Conservation (phyloP, 1,284 basidiomycete species). For the Hemileia vastatrix region DNA sequence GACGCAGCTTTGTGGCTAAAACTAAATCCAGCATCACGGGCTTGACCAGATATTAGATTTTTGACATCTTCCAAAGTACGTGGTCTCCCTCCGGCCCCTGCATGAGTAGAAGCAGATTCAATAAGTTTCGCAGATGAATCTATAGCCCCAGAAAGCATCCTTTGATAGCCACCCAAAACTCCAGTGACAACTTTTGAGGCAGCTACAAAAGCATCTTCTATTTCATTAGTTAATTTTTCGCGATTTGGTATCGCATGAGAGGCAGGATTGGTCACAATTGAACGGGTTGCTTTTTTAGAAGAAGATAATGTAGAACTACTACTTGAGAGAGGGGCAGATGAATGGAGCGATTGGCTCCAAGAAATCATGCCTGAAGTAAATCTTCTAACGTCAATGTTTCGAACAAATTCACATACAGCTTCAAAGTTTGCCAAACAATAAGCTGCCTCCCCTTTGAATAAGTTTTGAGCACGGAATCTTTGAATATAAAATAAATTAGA, state of each 20-base stretch:
- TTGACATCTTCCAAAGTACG: slow-evolving; percentile 13
- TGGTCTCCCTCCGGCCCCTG: not conserved
- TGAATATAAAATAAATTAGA: slow-evolving; percentile 79
- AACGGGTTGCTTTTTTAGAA: too few relatives aligned
- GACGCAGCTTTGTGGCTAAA: not conserved
- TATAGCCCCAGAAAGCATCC: slow-evolving; percentile 4
- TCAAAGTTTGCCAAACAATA: slow-evolving; percentile 88
- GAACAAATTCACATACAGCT: slow-evolving; percentile 85
- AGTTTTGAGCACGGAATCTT: slow-evolving; percentile 62
- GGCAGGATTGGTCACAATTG: too few relatives aligned
- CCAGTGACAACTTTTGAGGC: slow-evolving; percentile 5
- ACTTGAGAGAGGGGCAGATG: too few relatives aligned
- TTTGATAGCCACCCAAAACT: slow-evolving; percentile 15
- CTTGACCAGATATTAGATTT: slow-evolving; percentile 5
- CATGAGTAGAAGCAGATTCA: not conserved
- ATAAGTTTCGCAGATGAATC: slow-evolving; percentile 1
- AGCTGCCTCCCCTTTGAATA: slow-evolving; percentile 69
- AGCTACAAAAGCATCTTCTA: slow-evolving; percentile 9
- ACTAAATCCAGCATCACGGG: not conserved
- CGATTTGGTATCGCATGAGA: too few relatives aligned
- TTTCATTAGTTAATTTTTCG: slow-evolving; percentile 8
- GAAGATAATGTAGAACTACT: too few relatives aligned
- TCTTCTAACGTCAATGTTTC: slow-evolving; percentile 80
- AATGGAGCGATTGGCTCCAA: too few relatives aligned
- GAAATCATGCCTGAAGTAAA: too few relatives aligned